These are phyloP conservation scores for Solanum sejunctum DNA, from an alignment of 257 asterid genomes.

Conservation along the genomic window DNA sequence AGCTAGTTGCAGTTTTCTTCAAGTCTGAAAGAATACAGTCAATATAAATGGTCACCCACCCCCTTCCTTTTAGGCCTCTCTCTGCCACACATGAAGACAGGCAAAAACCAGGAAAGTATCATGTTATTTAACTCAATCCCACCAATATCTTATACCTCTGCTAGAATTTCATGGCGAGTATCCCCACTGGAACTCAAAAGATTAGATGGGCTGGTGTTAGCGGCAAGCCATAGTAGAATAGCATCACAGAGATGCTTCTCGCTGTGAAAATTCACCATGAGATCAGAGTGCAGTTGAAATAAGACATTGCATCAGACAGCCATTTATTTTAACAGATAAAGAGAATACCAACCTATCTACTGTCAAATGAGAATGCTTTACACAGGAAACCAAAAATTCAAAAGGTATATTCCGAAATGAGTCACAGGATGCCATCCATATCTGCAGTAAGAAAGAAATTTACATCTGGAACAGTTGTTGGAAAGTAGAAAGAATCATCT, in stretches of 20 bases:
- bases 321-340: background rate
- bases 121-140: background rate
- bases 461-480: background rate
- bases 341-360: slow-evolving; percentile 46
- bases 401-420: slow-evolving; percentile 43
- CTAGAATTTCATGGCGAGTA: slow-evolving; percentile 6
- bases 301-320: background rate
- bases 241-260: slow-evolving; percentile 69
- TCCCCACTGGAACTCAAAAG: slow-evolving; percentile 15
- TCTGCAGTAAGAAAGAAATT: slow-evolving; percentile 29
- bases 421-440: slow-evolving; percentile 52
- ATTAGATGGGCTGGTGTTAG: slow-evolving; percentile 24
- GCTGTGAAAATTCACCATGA: slow-evolving; percentile 27
- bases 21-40: background rate
- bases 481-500: background rate
- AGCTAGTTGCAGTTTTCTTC: background rate
- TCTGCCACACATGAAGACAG: background rate
- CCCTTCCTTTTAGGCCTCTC: background rate
- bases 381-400: slow-evolving; percentile 33
- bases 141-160: slow-evolving; percentile 24
- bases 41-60: background rate
- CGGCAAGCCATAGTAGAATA: slow-evolving; percentile 51
- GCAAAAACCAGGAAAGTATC: background rate
- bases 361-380: slow-evolving; percentile 56
- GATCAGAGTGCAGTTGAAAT: slow-evolving; percentile 3